Conservation (phyloP, 768 basidiomycete species). For the Mycena polygramma region DNA sequence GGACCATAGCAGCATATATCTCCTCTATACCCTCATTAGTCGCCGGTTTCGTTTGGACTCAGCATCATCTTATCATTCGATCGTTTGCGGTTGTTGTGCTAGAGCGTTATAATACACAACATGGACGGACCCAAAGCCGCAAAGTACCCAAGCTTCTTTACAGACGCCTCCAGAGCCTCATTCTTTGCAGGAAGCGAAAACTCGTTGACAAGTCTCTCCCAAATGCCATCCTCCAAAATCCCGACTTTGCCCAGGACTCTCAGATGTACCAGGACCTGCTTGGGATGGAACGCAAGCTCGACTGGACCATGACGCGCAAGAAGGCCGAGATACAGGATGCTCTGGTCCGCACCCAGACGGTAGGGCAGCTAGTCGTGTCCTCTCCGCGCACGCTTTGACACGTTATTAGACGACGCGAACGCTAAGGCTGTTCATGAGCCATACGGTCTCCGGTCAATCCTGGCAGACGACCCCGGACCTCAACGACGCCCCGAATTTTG, state of each 20-base stretch:
- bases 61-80: conserved; percentile 16
- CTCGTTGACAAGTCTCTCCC: conserved; percentile 86
- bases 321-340: conserved; percentile 92
- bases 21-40: conserved; percentile 12
- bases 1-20: conserved; percentile 11
- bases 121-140: conserved; percentile 56
- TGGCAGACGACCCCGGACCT: conserved; percentile 81
- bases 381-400: conserved; percentile 24
- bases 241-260: conserved; percentile 85
- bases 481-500: conserved; percentile 64
- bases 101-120: conserved; percentile 3
- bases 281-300: conserved; percentile 90
- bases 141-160: conserved; percentile 45
- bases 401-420: conserved; percentile 80
- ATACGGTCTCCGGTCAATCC: conserved; percentile 85
- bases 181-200: conserved; percentile 72
- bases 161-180: conserved; percentile 9
- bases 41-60: conserved; percentile 11
- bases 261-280: conserved; percentile 88
- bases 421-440: conserved; percentile 87
- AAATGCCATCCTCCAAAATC: conserved; percentile 78
- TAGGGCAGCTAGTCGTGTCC: conserved; percentile 46
- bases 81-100: conserved; percentile 21
- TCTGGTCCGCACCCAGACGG: conserved; percentile 79
- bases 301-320: conserved; percentile 96